These are phyloP conservation scores for Acidomyces sp. DNA, from an alignment of 495 filamentous ascomycete genomes.

Conservation along the genomic window DNA sequence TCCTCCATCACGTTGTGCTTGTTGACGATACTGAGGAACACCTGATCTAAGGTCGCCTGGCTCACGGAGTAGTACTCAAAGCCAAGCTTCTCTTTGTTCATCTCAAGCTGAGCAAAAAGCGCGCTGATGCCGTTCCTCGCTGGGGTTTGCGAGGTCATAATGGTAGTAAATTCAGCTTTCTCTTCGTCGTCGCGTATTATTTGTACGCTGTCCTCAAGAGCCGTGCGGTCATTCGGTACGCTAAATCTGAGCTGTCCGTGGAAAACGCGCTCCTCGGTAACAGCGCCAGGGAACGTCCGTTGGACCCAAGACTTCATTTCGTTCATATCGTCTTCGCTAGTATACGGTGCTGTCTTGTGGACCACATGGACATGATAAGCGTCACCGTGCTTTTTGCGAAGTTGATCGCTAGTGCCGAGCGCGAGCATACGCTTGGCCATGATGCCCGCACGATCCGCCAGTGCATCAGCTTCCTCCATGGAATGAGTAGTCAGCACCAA, in stretches of 20 bases:
- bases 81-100: constrained; percentile 47
- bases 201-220: neutral
- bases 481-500: constrained; percentile 50
- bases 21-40: constrained; percentile 70
- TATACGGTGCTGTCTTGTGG: constrained; percentile 58
- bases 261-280: constrained; percentile 58
- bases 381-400: constrained; percentile 49
- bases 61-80: constrained; percentile 69
- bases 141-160: neutral
- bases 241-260: constrained; percentile 74
- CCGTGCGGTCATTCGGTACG: constrained; percentile 36
- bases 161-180: too few species aligned
- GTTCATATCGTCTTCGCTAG: constrained; percentile 49
- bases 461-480: constrained; percentile 70
- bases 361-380: constrained; percentile 57
- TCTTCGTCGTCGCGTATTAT: too few species aligned
- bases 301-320: constrained; percentile 49
- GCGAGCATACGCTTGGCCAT: constrained; percentile 60
- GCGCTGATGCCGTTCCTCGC: constrained; percentile 37
- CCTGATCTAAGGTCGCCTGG: constrained; percentile 74
- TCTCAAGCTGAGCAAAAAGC: constrained; percentile 60
- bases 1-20: constrained; percentile 68
- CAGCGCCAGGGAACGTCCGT: constrained; percentile 41
- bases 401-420: constrained; percentile 46
- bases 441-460: constrained; percentile 58